These are phyloP conservation scores for Euphrasia arctica DNA, from an alignment of 305 asterid genomes.

Conservation along the genomic window DNA sequence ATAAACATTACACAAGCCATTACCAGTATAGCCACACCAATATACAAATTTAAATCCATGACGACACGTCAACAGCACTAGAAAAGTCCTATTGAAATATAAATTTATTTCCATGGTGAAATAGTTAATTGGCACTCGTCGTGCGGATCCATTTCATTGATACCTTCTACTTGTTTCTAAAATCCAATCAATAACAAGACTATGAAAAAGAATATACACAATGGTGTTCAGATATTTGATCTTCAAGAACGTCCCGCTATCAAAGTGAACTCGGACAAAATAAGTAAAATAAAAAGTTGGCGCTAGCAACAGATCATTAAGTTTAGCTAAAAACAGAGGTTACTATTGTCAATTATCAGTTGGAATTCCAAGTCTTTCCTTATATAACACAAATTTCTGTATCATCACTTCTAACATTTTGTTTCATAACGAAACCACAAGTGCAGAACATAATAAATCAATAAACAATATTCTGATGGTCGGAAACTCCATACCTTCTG, in stretches of 20 bases:
- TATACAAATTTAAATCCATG: neutral
- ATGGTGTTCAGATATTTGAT: neutral
- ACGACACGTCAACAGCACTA: neutral
- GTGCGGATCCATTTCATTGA: neutral
- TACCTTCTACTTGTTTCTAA: neutral
- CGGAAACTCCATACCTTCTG: constrained; percentile 28
- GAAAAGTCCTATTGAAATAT: neutral
- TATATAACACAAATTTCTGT: neutral
- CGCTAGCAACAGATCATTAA: neutral
- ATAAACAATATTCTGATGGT: neutral
- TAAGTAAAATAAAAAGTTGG: neutral
- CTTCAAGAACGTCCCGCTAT: neutral
- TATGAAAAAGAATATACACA: neutral
- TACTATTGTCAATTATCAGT: neutral
- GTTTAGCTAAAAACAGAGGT: neutral
- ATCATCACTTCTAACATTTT: no score
- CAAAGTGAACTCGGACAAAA: neutral
- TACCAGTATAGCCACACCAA: neutral
- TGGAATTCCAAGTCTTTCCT: neutral
- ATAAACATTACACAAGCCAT: neutral
- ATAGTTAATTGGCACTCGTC: neutral
- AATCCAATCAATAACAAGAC: neutral
- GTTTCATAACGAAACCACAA: no score
- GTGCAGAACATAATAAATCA: neutral
- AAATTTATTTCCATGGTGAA: neutral